Base-by-base conservation (phyloP, 768 basidiomycete genomes). In the Dioszegia crocea region DNA sequence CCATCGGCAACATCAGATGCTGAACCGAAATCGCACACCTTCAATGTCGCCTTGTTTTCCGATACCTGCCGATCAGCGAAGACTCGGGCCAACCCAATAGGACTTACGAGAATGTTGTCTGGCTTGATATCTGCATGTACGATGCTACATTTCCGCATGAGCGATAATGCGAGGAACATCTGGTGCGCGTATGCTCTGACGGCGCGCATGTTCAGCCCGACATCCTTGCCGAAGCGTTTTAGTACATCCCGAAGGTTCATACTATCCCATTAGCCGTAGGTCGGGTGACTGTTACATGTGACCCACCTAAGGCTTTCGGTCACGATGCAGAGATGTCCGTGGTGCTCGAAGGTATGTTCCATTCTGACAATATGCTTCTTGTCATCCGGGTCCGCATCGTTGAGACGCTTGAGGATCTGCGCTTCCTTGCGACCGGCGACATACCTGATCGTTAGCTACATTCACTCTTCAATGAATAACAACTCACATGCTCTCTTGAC, bases 91-190 rank as follows among this genome's bases (percentile, higher is more conserved):
- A 23, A 54, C n/a, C n/a, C 57, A 23, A 39, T 17, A 31, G 11
- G 33, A 82, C 86, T 30, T 62, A 92, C 93, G 70, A 98, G 77
- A 41, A 99, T 94, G 74, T 98, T 98, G 76, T 98, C 96, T 19
- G 96, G 96, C 77, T 98, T 98, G 75, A 99, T 89, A 73, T 99
- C 96, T 6, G 96, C 96, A 70, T 99, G 96, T 84, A 97, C 96
- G 59, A 98, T 85, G 64, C 88, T 91, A 59, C 85, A 83, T 79
- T 97, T 97, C 65, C 85, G 84, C 72, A 98, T 80, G 55, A 93
- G 80, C 65, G 88, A 84, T 63, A 98, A 77, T 17, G 90, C 84
- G 52, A 97, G 82, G 78, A 98, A 93, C 52, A 99, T 85, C 73
- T 99, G 96, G 66, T 94, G 90, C 29, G 96, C 86, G 74, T 99